Conservation (phyloP, 805 yeast species). For the Danielia reshetovae region DNA sequence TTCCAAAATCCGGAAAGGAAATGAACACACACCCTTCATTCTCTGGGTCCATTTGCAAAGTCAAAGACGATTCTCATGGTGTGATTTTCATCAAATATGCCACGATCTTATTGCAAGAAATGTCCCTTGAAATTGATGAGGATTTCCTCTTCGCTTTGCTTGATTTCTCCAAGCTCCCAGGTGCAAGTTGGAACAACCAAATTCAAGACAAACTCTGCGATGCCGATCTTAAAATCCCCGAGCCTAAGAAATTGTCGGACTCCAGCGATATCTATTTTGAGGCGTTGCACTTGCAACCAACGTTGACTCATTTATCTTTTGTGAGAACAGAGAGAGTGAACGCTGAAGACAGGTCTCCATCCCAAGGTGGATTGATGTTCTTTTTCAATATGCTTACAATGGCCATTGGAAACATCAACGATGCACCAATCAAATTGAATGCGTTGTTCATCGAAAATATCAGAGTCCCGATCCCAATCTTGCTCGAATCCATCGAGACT, state of each 20-base stretch:
- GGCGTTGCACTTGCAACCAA: conserved; percentile 87
- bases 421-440: conserved; percentile 89
- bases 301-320: conserved; percentile 83
- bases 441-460: conserved; percentile 86
- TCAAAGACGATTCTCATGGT: conserved; percentile 89
- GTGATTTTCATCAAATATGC: conserved; percentile 88
- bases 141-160: conserved; percentile 80
- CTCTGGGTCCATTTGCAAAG: conserved; percentile 77
- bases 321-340: conserved; percentile 79
- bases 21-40: conserved; percentile 87
- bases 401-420: conserved; percentile 96
- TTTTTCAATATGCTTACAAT: conserved; percentile 83
- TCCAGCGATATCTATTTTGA: conserved; percentile 86
- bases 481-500: conserved; percentile 65
- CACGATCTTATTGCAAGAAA: conserved; percentile 81
- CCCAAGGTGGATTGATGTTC: conserved; percentile 68
- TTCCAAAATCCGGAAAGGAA: conserved; percentile 80
- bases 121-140: conserved; percentile 91
- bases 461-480: conserved; percentile 75
- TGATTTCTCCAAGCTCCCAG: conserved; percentile 78
- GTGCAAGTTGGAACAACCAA: conserved; percentile 65
- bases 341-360: conserved; percentile 54
- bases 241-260: conserved; percentile 52
- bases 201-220: conserved; percentile 55
- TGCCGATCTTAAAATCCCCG: conserved; percentile 61